Evolutionary conservation across 192 early-diverging fungal species (phyloP), one percentile per base, ranked within the genome.

Genomic region (Podila epicladia): DNA sequence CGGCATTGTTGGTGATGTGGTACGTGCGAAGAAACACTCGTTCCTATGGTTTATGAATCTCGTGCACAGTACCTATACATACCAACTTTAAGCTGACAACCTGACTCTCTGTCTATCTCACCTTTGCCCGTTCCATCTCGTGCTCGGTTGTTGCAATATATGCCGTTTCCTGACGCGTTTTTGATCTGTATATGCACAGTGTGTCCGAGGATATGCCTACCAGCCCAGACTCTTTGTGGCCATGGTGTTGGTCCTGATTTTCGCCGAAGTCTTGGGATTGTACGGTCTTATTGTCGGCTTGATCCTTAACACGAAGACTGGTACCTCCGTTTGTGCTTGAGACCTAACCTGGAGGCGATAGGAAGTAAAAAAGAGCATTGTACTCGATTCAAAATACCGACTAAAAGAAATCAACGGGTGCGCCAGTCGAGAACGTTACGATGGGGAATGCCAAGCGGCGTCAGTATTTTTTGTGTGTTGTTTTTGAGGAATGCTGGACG

Each of bases 231-330:
- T 98, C 62, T 97, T 96, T 87, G 96, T 97, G 28, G 91, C 91
- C 58, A 96, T 95, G 95, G 93, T 94, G 71, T 87, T 99, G 80
- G 97, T 99, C 67, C 93, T 99, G 61, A 99, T 99, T 92, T 99
- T 99, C 85, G 97, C 97, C 69, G 98, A 99, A 90, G 98, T 99
- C 9, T 88, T 99, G 82, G 96, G 95, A 79, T 90, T 98, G 59
- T 98, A 98, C 83, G 97, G 97, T 29, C 89, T 99, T 41, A 98
- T 98, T 82, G 97, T 99, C 28, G 95, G 94, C 35, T 90, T 99
- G 65, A 99, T 99, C 75, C 85, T 99, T 64, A 99, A 99, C 88
- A 98, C 98, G 64, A 96, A 95, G 85, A 88, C 95, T 37, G 35
- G 35, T 15, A 62, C 55, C 53, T 72, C 66, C 67, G 5, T 13